Conservation (phyloP, 768 basidiomycete genomes). For the Russula dissimulans region DNA sequence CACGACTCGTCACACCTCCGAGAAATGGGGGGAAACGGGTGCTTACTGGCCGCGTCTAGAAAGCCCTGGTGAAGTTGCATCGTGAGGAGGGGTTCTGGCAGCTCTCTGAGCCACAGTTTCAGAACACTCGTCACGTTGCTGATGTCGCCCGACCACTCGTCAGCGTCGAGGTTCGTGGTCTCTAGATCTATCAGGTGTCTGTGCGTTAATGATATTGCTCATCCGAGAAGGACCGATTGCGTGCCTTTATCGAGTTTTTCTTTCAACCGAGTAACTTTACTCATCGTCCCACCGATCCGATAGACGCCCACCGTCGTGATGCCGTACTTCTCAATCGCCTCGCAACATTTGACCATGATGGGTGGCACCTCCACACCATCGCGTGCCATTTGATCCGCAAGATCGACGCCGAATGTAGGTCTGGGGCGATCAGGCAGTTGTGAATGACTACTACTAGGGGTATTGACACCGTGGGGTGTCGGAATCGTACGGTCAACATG, state of each 20-base stretch:
- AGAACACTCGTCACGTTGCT: constrained; percentile 92
- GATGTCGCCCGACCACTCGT: constrained; percentile 91
- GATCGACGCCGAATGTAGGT: constrained; percentile 89
- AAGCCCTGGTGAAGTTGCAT: constrained; percentile 79
- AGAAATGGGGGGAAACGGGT: constrained; percentile 25
- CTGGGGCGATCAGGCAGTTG: constrained; percentile 47
- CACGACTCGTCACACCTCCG: background rate
- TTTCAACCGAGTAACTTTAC: constrained; percentile 75
- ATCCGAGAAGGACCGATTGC: constrained; percentile 13
- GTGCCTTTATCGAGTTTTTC: constrained; percentile 78
- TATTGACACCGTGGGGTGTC: constrained; percentile 37
- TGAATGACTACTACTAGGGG: constrained; percentile 25
- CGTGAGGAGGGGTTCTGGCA: constrained; percentile 91
- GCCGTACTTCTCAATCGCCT: constrained; percentile 88
- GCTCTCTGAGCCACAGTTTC: constrained; percentile 93
- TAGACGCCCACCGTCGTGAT: constrained; percentile 83
- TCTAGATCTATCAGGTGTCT: constrained; percentile 54
- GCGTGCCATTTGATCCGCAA: constrained; percentile 88
- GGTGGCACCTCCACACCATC: constrained; percentile 85
- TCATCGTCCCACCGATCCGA: constrained; percentile 84
- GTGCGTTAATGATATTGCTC: background rate
- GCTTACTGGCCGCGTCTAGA: constrained; percentile 84
- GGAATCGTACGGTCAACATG: constrained; percentile 46
- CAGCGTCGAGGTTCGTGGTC: constrained; percentile 72
- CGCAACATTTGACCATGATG: constrained; percentile 81